Conservation (phyloP, 805 yeast species). For the Metschnikowia vanudenii region DNA sequence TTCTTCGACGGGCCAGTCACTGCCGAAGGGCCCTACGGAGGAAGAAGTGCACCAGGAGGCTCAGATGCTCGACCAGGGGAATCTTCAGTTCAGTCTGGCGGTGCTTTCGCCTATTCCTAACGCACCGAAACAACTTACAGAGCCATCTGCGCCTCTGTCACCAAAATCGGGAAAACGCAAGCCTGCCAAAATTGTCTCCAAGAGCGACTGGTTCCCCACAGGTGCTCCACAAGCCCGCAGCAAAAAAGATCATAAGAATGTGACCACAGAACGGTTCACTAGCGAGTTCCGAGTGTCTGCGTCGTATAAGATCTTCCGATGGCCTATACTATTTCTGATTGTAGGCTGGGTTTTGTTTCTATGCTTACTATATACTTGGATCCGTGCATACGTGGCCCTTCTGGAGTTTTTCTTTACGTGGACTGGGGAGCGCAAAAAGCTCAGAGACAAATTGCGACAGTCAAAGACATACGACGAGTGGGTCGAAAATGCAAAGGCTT, state of each 20-base stretch:
- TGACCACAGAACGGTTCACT: conserved; percentile 19
- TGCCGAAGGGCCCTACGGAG: conserved; percentile 9
- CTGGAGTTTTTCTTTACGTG: conserved; percentile 61
- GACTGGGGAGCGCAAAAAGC: conserved; percentile 53
- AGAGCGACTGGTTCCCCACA: conserved; percentile 31
- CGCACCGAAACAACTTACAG: background rate
- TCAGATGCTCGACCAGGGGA: conserved; percentile 3
- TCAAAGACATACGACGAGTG: conserved; percentile 60
- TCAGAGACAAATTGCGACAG: conserved; percentile 49
- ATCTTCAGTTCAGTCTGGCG: conserved; percentile 9
- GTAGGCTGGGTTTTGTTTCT: conserved; percentile 54
- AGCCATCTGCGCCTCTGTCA: background rate
- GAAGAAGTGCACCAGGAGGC: conserved; percentile 8
- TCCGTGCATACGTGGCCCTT: conserved; percentile 60
- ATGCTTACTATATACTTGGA: conserved; percentile 46
- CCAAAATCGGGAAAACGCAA: background rate
- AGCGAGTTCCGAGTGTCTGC: conserved; percentile 40
- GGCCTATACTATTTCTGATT: conserved; percentile 60
- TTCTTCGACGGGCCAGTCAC: conserved; percentile 7
- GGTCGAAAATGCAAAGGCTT: conserved; percentile 52
- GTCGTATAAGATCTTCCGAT: conserved; percentile 49
- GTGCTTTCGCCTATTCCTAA: conserved; percentile 10
- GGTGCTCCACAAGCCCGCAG: conserved; percentile 11
- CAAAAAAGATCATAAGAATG: conserved; percentile 3
- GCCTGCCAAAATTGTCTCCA: conserved; percentile 23